These are phyloP conservation scores for Vigna angularis DNA, from an alignment of 306 rosid species.

Conservation along the genomic window DNA sequence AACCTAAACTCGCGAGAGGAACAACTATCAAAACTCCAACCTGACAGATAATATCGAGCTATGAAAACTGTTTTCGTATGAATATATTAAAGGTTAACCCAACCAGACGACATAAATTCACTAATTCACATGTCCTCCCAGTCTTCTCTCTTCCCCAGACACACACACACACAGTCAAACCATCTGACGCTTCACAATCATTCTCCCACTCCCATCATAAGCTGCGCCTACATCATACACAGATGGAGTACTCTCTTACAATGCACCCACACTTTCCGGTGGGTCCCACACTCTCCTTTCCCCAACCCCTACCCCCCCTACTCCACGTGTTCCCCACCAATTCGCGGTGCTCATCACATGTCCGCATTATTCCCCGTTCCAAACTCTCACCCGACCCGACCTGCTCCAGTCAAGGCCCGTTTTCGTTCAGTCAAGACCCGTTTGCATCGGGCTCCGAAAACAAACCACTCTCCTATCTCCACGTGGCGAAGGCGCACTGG, in stretches of 20 bases:
- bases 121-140: constrained; percentile 28
- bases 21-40: too few relatives aligned
- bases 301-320: not conserved
- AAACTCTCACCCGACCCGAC: constrained; percentile 22
- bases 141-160: constrained; percentile 32
- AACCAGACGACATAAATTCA: constrained; percentile 30
- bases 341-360: constrained; percentile 55
- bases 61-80: too few relatives aligned
- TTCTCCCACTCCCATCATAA: constrained; percentile 26
- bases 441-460: constrained; percentile 63
- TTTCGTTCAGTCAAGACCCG: constrained; percentile 55
- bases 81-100: not conserved
- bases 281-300: constrained; percentile 41
- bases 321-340: constrained; percentile 63
- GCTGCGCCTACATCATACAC: constrained; percentile 17
- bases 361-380: constrained; percentile 32
- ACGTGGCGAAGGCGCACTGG: constrained; percentile 54
- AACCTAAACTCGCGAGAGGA: too few relatives aligned
- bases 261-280: not conserved
- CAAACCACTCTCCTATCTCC: constrained; percentile 43
- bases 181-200: constrained; percentile 49
- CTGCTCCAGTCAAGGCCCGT: constrained; percentile 54
- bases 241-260: not conserved
- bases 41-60: too few relatives aligned
- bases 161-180: constrained; percentile 34